Evolutionary conservation across 2,329 filamentous ascomycete genomes (phyloP).

Genomic region (Fusarium temperatum): DNA sequence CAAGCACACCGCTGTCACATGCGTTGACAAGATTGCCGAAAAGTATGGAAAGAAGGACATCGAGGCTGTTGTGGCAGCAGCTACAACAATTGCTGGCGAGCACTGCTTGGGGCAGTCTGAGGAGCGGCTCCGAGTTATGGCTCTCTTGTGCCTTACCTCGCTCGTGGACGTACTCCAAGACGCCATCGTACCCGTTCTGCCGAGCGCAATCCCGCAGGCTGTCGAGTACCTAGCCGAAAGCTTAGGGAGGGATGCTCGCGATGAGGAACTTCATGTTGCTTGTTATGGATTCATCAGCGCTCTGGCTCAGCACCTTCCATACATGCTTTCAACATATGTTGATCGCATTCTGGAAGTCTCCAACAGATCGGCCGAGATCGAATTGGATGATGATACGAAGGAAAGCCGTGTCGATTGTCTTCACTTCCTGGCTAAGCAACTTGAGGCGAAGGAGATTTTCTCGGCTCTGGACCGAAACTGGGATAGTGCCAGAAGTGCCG

Average conservation of each 20-base stretch:
- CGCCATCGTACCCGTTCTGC: slow-evolving; percentile 83
- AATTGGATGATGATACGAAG: slow-evolving; percentile 68
- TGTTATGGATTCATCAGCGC: slow-evolving; percentile 82
- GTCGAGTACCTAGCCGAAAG: slow-evolving; percentile 76
- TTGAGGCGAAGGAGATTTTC: slow-evolving; percentile 81
- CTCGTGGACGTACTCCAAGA: slow-evolving; percentile 89
- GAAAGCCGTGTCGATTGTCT: slow-evolving; percentile 75
- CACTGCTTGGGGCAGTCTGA: slow-evolving; percentile 81
- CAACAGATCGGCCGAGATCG: slow-evolving; percentile 73
- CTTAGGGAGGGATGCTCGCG: slow-evolving; percentile 60
- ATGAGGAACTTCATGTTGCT: slow-evolving; percentile 79
- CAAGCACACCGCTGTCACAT: slow-evolving; percentile 86
- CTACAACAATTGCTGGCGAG: slow-evolving; percentile 78
- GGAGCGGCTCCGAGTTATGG: slow-evolving; percentile 78
- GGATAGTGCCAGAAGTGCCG: slow-evolving; percentile 67
- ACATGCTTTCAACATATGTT: slow-evolving; percentile 84
- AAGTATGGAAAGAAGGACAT: slow-evolving; percentile 95
- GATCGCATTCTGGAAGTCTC: slow-evolving; percentile 77
- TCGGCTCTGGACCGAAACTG: slow-evolving; percentile 78
- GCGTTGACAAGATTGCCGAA: slow-evolving; percentile 91
- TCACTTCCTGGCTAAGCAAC: slow-evolving; percentile 76
- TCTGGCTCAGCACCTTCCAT: slow-evolving; percentile 84
- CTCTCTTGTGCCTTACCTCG: slow-evolving; percentile 88
- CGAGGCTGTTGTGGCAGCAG: slow-evolving; percentile 77
- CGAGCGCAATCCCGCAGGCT: slow-evolving; percentile 75